Conservation (phyloP, 305 asterid genomes). For the Solanum hybrid region DNA sequence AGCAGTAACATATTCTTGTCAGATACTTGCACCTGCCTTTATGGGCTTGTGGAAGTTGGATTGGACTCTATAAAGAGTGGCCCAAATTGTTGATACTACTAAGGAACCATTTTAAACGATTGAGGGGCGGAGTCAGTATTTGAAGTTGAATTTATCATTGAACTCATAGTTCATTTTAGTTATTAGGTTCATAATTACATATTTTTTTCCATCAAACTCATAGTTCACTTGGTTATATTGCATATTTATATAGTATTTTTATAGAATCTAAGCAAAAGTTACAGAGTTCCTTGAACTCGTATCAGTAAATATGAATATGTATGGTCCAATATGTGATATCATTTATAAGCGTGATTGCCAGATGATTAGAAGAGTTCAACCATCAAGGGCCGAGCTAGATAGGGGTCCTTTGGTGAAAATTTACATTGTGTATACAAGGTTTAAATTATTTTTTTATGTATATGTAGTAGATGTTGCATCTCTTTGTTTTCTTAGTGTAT, state of each 20-base stretch:
- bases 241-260: neutral
- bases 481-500: rapidly evolving
- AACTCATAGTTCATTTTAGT: neutral
- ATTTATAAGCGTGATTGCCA: neutral
- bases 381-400: neutral
- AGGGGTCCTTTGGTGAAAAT: rapidly evolving
- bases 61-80: neutral
- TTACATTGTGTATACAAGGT: neutral
- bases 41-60: neutral
- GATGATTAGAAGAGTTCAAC: neutral
- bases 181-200: neutral
- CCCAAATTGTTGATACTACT: neutral
- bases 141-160: neutral
- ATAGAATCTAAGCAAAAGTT: neutral
- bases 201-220: neutral
- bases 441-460: neutral
- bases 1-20: neutral
- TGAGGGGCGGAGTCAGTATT: neutral
- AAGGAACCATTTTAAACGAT: neutral
- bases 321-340: neutral
- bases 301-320: neutral
- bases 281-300: neutral
- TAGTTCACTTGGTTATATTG: neutral
- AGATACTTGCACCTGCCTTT: neutral
- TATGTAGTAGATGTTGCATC: neutral